Conservation (phyloP, 345 rosid genomes). For the Brassica napus region Da-Ae NC_063448.1:6062001-6062500, state of each 20-base stretch:
- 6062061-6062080: not conserved
- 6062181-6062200: not conserved
- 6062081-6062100: not conserved
- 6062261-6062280: not conserved
- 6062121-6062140: not conserved
- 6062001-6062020: not conserved
- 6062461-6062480: not conserved
- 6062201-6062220: not conserved
- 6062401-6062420: not conserved
- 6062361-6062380: not conserved
- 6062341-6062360: not conserved
- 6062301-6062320: not conserved
- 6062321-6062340: not conserved
- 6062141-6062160: not conserved
- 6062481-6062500: not conserved
- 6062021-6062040: not conserved
- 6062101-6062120: not conserved
- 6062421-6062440: not conserved
- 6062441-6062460: not conserved
- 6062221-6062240: not conserved
- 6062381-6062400: not conserved
- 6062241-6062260: not conserved
- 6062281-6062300: not conserved
- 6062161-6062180: not conserved
- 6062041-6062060: not conserved